Conservation (phyloP, 306 rosid species). For the Phaseolus lunatus region DNA sequence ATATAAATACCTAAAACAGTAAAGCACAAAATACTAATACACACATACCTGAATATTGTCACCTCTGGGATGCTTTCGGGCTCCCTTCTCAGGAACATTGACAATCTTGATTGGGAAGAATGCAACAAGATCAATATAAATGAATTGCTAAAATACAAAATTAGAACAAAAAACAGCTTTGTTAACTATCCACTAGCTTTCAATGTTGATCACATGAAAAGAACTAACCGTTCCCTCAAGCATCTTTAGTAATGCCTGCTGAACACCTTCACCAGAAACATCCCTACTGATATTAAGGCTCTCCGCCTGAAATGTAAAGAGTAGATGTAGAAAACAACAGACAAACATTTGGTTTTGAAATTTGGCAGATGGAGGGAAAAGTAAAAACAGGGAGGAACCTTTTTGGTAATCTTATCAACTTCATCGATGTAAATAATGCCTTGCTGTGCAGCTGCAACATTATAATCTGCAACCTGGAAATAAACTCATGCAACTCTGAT, state of each 20-base stretch:
- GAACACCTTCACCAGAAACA: slow-evolving; percentile 99
- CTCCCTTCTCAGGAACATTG: slow-evolving; percentile 98
- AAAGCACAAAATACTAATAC: slow-evolving; percentile 10
- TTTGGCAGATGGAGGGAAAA: not conserved
- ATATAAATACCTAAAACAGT: slow-evolving; percentile 16
- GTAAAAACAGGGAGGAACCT: slow-evolving; percentile 57
- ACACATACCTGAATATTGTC: slow-evolving; percentile 86
- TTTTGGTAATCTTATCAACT: slow-evolving; percentile 97
- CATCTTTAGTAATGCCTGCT: slow-evolving; percentile 96
- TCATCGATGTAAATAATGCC: slow-evolving; percentile 99
- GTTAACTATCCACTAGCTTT: slow-evolving; percentile 18
- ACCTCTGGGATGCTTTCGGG: slow-evolving; percentile 96
- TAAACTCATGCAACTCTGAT: slow-evolving; percentile 20
- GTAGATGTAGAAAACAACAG: slow-evolving; percentile 26
- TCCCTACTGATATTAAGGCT: slow-evolving; percentile 97
- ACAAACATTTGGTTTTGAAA: slow-evolving; percentile 24
- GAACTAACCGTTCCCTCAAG: slow-evolving; percentile 97
- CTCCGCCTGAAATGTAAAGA: slow-evolving; percentile 78
- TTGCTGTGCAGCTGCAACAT: slow-evolving; percentile 94
- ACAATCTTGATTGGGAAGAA: slow-evolving; percentile 73
- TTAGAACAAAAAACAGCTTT: not conserved
- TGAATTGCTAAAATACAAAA: slow-evolving; percentile 17
- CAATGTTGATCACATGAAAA: slow-evolving; percentile 22
- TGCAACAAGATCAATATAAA: slow-evolving; percentile 37
- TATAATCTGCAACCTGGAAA: slow-evolving; percentile 90